Evolutionary conservation across 1,284 basidiomycete species (phyloP), one percentile per base, ranked within the genome.

Genomic region (Cryptococcus wingfieldii): DNA sequence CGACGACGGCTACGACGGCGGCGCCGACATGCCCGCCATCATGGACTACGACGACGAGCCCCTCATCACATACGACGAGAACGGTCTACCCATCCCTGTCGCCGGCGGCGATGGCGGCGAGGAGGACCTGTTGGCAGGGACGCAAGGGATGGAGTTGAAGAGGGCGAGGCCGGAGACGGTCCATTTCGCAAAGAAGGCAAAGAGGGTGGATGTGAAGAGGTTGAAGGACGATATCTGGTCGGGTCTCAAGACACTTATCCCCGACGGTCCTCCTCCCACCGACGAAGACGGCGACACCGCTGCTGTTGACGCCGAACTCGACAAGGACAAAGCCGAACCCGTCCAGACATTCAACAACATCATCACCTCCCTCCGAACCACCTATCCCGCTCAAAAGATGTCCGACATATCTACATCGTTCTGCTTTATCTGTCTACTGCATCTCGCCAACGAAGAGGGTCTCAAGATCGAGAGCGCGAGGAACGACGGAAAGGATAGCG

Each of bases 201-300:
- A 98, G 79, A 82, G 94, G 44, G 94, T 99, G 28, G 96, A 98
- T 71, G 93, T 99, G 47, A 85, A 93, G 70, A 90, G 88, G 76
- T 80, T 99, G 66, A 99, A 98, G 79, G 96, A 98, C 61, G 96
- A 93, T 68, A 98, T 98, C 55, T 99, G 95, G 95, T 88, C 84
- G 69, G 89, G 89, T 7, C 78, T 98, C 39, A 86, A 88, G 65
- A 89, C 89, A 55, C 81, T 84, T n/a, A 79, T 85, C 62, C 81
- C 46, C 10, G 43, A 44, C 44, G 52, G 50, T 23, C 43, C 63
- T 18, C 38, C 9, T 19, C 18, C 23, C 42, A 31, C 23, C 12
- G 38, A 38, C 38, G 6, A 23, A 3, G 25, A 14, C 18, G 27
- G 6, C n/a, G 42, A 55, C 53, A 5, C 10, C 7, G 31, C 31